Evolutionary conservation across 1,284 basidiomycete species (phyloP).

Genomic region (Afroboletus lepidellus): DNA sequence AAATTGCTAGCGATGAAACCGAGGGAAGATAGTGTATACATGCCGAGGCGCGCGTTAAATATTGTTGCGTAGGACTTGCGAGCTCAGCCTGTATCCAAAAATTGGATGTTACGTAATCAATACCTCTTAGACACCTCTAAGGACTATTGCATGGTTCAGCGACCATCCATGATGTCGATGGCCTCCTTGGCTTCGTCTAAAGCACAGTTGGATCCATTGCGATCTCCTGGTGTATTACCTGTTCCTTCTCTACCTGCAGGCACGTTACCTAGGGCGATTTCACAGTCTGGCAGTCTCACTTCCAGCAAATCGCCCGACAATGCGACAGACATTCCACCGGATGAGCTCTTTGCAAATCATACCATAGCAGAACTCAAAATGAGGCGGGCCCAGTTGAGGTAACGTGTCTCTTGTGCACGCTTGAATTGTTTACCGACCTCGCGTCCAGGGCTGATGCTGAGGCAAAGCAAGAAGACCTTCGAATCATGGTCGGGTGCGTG

Average conservation of each 20-base stretch:
- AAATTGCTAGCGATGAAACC: conserved; percentile 16
- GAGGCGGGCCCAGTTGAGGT: conserved; percentile 75
- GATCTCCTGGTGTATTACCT: conserved; percentile 4
- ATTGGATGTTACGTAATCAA: conserved; percentile 22
- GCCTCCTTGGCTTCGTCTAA: conserved; percentile 24
- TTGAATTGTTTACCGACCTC: conserved; percentile 6
- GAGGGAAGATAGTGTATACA: conserved; percentile 24
- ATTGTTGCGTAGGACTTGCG: conserved; percentile 1
- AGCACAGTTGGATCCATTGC: conserved; percentile 6
- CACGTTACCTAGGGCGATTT: conserved; percentile 16
- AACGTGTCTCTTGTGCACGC: conserved; percentile 4
- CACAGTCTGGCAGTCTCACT: conserved; percentile 17
- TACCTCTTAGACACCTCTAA: not conserved
- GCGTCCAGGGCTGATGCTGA: conserved; percentile 73
- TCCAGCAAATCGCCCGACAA: conserved; percentile 22
- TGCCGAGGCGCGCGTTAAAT: conserved; percentile 1
- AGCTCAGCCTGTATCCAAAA: not conserved
- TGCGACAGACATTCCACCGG: conserved; percentile 55
- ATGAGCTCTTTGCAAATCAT: conserved; percentile 76
- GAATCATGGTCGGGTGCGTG: conserved; percentile 93
- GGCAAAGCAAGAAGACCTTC: conserved; percentile 87
- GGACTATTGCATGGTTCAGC: conserved; percentile 35
- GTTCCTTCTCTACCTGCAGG: conserved; percentile 5
- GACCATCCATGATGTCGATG: conserved; percentile 27
- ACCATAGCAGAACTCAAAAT: conserved; percentile 74